These are phyloP conservation scores for Cordyceps cicadae DNA, from an alignment of 2,329 filamentous ascomycete genomes.

Conservation along the genomic window DNA sequence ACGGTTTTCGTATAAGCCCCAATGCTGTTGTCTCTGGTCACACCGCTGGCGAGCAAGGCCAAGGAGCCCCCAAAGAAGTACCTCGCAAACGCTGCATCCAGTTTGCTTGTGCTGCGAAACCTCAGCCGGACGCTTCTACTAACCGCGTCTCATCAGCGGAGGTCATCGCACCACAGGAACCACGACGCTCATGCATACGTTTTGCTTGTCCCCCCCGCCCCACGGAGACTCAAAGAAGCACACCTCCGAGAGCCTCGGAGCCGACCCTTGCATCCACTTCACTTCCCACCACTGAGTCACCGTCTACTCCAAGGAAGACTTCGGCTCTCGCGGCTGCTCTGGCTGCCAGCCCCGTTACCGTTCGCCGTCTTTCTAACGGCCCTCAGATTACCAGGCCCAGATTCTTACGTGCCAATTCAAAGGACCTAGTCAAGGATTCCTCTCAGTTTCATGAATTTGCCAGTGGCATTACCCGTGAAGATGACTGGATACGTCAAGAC, in stretches of 20 bases:
- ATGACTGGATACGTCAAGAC: constrained; percentile 73
- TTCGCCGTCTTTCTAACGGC: constrained; percentile 17
- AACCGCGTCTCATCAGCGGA: constrained; percentile 26
- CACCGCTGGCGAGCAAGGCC: constrained; percentile 24
- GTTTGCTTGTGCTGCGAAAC: constrained; percentile 73
- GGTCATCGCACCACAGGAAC: constrained; percentile 28
- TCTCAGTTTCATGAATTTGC: constrained; percentile 86
- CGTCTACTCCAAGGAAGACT: constrained; percentile 24
- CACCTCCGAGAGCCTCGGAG: constrained; percentile 22
- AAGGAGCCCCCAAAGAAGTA: constrained; percentile 29
- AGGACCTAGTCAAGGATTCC: constrained; percentile 45
- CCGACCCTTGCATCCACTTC: neutral
- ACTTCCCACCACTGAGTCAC: neutral
- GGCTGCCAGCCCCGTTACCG: constrained; percentile 17
- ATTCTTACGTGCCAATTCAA: constrained; percentile 43
- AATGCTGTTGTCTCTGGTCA: constrained; percentile 20
- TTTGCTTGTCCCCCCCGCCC: constrained; percentile 62
- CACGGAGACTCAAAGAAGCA: constrained; percentile 31
- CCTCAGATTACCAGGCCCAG: constrained; percentile 26
- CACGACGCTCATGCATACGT: constrained; percentile 58
- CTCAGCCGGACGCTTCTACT: constrained; percentile 24
- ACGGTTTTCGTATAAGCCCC: constrained; percentile 18
- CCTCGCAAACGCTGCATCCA: constrained; percentile 80
- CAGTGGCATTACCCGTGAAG: constrained; percentile 69
- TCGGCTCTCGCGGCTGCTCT: constrained; percentile 17